These are phyloP conservation scores for Artemisia tridentata DNA, from an alignment of 129 eudicot species.

Conservation along the genomic window DNA sequence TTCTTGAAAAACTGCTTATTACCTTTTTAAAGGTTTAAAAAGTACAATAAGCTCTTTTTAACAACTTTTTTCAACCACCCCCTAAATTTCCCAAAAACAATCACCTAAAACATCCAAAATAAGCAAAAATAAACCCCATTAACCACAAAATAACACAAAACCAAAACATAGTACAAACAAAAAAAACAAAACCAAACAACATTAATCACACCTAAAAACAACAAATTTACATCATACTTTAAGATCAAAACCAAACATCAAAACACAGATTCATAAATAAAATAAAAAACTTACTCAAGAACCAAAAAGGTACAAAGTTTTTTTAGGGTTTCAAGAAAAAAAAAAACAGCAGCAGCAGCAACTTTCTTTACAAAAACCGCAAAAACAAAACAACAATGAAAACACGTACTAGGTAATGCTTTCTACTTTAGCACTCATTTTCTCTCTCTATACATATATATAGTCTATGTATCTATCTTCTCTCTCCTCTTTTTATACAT, in stretches of 20 bases:
- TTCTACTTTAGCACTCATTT: constrained; percentile 1
- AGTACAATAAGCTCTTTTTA: no score
- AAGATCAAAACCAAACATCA: not conserved
- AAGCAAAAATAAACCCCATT: not conserved
- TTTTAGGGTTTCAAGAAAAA: not conserved
- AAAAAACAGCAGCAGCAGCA: not conserved
- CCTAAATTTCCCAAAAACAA: constrained; percentile 3
- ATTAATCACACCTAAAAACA: not conserved
- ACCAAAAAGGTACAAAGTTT: not conserved
- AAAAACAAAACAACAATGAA: not conserved
- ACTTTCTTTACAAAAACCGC: constrained; percentile 25
- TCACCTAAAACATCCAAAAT: no score
- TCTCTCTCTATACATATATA: not conserved
- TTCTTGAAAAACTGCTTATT: no score
- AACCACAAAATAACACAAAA: constrained; percentile 1
- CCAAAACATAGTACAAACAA: constrained; percentile 1
- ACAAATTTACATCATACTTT: not conserved
- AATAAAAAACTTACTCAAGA: not conserved
- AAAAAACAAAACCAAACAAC: constrained; percentile 24
- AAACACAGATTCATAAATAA: not conserved
- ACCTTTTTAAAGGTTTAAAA: no score
- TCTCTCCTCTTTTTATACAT: no score
- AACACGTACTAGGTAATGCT: constrained; percentile 20
- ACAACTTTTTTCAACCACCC: no score
- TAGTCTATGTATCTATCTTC: no score